A percentile compares a stretch with the other conserved stretches of the same genome.
phyloP scores from a whole-genome alignment of 306 rosid genomes.

The Hippophae gyantsensis region DNA sequence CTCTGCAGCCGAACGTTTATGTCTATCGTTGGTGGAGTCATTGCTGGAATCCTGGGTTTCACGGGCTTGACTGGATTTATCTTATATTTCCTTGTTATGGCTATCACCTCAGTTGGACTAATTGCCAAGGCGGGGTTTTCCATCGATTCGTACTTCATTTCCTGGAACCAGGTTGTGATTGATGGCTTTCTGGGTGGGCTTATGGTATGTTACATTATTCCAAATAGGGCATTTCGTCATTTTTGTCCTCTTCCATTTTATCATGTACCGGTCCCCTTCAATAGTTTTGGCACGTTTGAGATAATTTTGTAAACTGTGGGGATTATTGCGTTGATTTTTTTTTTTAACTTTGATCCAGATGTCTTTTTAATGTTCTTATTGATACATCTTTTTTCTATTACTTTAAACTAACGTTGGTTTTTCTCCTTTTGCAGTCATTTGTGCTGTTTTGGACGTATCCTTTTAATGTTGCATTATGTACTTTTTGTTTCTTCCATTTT shows the following conservation, averaged over 20 bases:
- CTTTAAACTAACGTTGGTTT: not conserved
- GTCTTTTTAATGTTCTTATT: not conserved
- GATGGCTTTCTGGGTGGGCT: slow-evolving; percentile 75
- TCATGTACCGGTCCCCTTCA: too few relatives aligned
- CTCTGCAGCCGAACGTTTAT: slow-evolving; percentile 88
- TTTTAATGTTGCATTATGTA: slow-evolving; percentile 7
- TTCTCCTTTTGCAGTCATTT: slow-evolving; percentile 63
- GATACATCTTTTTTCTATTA: not conserved
- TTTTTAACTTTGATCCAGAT: not conserved
- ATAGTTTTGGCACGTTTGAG: too few relatives aligned
- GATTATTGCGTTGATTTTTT: not conserved
- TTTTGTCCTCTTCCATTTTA: slow-evolving; percentile 4
- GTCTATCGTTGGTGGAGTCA: slow-evolving; percentile 86
- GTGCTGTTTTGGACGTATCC: slow-evolving; percentile 99
- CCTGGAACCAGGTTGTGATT: slow-evolving; percentile 56
- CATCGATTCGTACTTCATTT: slow-evolving; percentile 49
- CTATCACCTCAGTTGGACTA: slow-evolving; percentile 58
- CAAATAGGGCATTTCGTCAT: not conserved
- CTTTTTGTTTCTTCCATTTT: not conserved
- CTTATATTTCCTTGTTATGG: slow-evolving; percentile 63
- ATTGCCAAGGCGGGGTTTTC: slow-evolving; percentile 60
- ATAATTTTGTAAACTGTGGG: too few relatives aligned
- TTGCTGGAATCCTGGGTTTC: slow-evolving; percentile 91
- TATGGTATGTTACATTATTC: slow-evolving; percentile 37
- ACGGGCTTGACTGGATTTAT: slow-evolving; percentile 41